A percentile compares a stretch with the other conserved stretches of the same genome.
Evolutionary conservation across 1,284 basidiomycete species (phyloP).

Genomic region (Boletus smithii): DNA sequence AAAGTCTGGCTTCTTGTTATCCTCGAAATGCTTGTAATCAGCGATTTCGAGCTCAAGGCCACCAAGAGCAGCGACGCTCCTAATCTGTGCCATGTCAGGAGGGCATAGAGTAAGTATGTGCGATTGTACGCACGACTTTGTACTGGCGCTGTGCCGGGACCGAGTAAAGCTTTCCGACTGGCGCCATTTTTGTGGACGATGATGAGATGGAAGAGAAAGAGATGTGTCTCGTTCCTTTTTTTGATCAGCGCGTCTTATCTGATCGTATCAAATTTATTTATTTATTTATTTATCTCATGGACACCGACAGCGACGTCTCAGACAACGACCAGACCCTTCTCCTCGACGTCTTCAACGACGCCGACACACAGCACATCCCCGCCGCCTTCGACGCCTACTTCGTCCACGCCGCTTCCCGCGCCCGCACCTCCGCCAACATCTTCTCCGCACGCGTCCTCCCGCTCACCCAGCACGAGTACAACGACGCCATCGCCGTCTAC

Average conservation of each 20-base stretch:
- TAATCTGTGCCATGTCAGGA: constrained; percentile 47
- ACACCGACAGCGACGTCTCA: constrained; percentile 29
- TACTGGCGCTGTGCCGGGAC: constrained; percentile 40
- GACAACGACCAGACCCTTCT: constrained; percentile 26
- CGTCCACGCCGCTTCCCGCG: constrained; percentile 55
- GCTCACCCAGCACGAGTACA: constrained; percentile 59
- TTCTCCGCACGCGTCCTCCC: constrained; percentile 73
- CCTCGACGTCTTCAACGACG: constrained; percentile 12
- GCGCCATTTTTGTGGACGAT: constrained; percentile 41
- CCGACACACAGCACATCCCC: constrained; percentile 19
- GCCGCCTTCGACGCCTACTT: constrained; percentile 85
- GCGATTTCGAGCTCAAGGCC: constrained; percentile 65
- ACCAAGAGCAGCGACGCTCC: constrained; percentile 67
- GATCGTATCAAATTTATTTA: constrained; percentile 26
- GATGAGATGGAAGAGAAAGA: constrained; percentile 12
- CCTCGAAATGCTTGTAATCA: constrained; percentile 61
- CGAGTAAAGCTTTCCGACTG: constrained; percentile 62
- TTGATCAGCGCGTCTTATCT: constrained; percentile 34
- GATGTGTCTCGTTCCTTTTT: constrained; percentile 17
- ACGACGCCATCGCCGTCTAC: constrained; percentile 44
- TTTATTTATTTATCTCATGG: constrained; percentile 22
- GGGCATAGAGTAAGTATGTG: background rate
- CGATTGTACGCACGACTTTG: constrained; percentile 46
- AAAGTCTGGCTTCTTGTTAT: constrained; percentile 79
- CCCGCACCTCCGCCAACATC: constrained; percentile 71